Evolutionary conservation across 768 basidiomycete genomes (phyloP).

Genomic region (Rubroboletus pulcherrimus): DNA sequence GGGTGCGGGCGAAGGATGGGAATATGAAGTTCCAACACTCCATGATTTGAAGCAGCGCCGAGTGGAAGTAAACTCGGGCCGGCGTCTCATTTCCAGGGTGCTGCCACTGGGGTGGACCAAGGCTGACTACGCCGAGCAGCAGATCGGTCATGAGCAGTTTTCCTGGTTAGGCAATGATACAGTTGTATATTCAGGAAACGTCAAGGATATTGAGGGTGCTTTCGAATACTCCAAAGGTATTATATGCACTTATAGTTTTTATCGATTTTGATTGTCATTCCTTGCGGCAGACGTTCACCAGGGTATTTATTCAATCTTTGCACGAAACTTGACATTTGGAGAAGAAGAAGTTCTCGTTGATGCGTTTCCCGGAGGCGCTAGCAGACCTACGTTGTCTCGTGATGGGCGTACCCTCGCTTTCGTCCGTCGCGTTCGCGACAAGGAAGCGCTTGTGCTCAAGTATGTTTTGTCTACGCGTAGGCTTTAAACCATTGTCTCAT

Average conservation of each 20-base stretch:
- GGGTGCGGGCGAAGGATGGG: constrained; percentile 73
- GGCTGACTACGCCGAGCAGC: constrained; percentile 60
- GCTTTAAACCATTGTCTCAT: neutral
- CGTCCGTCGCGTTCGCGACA: constrained; percentile 68
- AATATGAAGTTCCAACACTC: constrained; percentile 47
- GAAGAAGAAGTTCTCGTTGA: constrained; percentile 50
- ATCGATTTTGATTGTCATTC: neutral
- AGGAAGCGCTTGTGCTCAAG: constrained; percentile 71
- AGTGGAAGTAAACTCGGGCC: constrained; percentile 43
- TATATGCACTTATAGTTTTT: neutral
- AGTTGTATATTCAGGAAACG: constrained; percentile 66
- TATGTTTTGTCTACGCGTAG: constrained; percentile 29
- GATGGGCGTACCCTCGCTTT: constrained; percentile 71
- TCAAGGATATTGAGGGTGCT: constrained; percentile 40
- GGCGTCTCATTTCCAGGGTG: constrained; percentile 50
- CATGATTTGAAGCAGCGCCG: constrained; percentile 13
- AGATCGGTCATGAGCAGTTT: constrained; percentile 71
- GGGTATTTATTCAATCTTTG: constrained; percentile 70
- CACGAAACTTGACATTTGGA: constrained; percentile 58
- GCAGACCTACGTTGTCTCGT: constrained; percentile 63
- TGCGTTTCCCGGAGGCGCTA: constrained; percentile 67
- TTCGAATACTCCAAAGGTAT: constrained; percentile 68
- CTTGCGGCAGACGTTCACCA: constrained; percentile 52
- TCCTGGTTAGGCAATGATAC: constrained; percentile 57
- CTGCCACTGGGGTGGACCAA: constrained; percentile 61